Conservation (phyloP, 179 eudicot species). For the Silene vulgaris region DNA sequence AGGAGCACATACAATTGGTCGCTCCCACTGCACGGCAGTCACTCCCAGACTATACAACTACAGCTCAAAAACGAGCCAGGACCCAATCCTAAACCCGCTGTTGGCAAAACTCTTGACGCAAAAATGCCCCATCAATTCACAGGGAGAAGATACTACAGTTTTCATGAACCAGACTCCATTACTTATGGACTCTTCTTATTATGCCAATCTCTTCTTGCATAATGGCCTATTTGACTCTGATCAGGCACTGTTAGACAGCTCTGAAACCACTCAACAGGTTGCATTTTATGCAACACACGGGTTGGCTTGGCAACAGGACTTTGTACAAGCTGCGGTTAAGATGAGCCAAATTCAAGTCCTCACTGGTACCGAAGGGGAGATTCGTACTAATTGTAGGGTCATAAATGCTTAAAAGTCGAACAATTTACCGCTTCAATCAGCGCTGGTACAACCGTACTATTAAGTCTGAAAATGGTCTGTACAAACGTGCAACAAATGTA, state of each 20-base stretch:
- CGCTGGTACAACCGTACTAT: neutral
- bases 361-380: conserved; percentile 56
- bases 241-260: conserved; percentile 41
- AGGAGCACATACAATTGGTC: conserved; percentile 80
- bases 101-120: conserved; percentile 46
- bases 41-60: conserved; percentile 49
- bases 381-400: conserved; percentile 53
- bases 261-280: conserved; percentile 35
- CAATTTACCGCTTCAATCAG: neutral
- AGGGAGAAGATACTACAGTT: conserved; percentile 38
- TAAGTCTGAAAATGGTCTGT: neutral
- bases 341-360: conserved; percentile 52
- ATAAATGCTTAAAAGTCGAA: conserved; percentile 30
- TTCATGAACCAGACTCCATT: conserved; percentile 63
- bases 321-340: conserved; percentile 57
- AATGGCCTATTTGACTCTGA: conserved; percentile 63
- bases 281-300: conserved; percentile 33
- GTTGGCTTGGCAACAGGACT: conserved; percentile 43
- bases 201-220: conserved; percentile 36
- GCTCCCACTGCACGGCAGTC: conserved; percentile 63
- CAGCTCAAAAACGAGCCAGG: conserved; percentile 34
- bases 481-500: neutral
- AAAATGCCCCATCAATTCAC: conserved; percentile 40
- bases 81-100: conserved; percentile 42
- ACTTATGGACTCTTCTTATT: conserved; percentile 43